Evolutionary conservation across 148 eudicot genomes (phyloP).

Genomic region (Rhododendron simsii): DNA sequence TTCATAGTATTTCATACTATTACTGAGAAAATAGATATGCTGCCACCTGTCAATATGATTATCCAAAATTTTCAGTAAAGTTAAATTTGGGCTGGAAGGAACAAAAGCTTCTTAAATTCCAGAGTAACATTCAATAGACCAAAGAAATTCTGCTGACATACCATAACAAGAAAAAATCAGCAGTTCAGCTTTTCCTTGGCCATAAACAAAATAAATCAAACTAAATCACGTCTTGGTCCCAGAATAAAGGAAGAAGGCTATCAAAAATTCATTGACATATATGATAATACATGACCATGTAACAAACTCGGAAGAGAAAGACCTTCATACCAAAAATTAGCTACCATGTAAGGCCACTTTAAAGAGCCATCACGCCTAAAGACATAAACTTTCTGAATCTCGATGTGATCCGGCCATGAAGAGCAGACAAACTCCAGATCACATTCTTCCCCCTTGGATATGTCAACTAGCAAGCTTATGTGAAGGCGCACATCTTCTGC

Average conservation of each 20-base stretch:
- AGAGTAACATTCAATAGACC: not conserved
- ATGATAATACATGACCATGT: not conserved
- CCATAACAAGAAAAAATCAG: not conserved
- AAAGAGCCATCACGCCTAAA: constrained; percentile 25
- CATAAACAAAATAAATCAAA: not conserved
- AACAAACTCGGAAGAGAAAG: not conserved
- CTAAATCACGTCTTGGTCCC: not conserved
- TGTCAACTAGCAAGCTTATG: constrained; percentile 57
- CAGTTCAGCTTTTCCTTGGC: not conserved
- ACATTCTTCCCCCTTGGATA: constrained; percentile 49
- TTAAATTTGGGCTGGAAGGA: not conserved
- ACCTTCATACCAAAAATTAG: constrained; percentile 37
- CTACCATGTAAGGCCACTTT: constrained; percentile 56
- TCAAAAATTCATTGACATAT: not conserved
- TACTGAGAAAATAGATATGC: not conserved
- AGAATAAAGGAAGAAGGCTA: not conserved
- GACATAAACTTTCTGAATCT: constrained; percentile 58
- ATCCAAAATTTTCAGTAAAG: not conserved
- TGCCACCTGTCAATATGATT: not conserved
- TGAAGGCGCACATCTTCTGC: constrained; percentile 46
- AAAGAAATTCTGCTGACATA: not conserved
- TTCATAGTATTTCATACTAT: too few relatives aligned
- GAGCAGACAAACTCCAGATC: constrained; percentile 68
- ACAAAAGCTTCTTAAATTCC: not conserved
- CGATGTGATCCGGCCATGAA: constrained; percentile 63